Evolutionary conservation across 2,329 filamentous ascomycete genomes (phyloP).

Genomic region (Ceratocystis colombiana): DNA sequence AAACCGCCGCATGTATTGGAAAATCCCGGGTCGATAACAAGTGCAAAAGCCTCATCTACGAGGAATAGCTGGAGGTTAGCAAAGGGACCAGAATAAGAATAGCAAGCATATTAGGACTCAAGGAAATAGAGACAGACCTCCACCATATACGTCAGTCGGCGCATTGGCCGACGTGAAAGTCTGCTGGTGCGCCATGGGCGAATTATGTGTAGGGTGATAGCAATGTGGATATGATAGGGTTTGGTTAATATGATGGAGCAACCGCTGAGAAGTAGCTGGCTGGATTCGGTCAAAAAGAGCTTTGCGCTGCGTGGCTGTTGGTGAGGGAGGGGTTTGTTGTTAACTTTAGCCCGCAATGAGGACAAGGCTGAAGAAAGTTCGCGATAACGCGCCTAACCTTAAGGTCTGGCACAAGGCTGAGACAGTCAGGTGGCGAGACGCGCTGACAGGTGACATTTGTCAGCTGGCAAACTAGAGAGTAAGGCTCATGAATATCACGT

Average conservation of each 20-base stretch:
- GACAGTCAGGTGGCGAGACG: no score
- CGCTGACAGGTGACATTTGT: fast-evolving
- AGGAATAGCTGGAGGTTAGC: conserved; percentile 10
- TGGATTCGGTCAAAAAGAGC: background rate
- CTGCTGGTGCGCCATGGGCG: conserved; percentile 44
- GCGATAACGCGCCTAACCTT: background rate
- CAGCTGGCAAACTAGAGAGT: background rate
- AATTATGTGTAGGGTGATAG: conserved; percentile 14
- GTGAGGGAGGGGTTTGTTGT: conserved; percentile 2
- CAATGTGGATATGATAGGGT: conserved; percentile 6
- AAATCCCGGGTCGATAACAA: conserved; percentile 92
- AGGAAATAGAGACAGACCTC: conserved; percentile 38
- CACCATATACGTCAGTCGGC: conserved; percentile 54
- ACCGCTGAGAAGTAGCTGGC: background rate
- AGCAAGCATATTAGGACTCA: conserved; percentile 5
- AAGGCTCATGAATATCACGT: background rate
- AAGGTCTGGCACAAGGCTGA: no score
- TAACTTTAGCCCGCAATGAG: background rate
- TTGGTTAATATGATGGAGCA: background rate
- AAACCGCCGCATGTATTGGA: conserved; percentile 87
- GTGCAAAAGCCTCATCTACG: conserved; percentile 89
- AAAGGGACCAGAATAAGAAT: background rate
- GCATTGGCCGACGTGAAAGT: conserved; percentile 23
- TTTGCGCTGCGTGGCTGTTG: background rate
- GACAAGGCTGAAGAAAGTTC: conserved; percentile 13